Conservation (phyloP, 345 rosid species). For the Trapa bicornis region DNA sequence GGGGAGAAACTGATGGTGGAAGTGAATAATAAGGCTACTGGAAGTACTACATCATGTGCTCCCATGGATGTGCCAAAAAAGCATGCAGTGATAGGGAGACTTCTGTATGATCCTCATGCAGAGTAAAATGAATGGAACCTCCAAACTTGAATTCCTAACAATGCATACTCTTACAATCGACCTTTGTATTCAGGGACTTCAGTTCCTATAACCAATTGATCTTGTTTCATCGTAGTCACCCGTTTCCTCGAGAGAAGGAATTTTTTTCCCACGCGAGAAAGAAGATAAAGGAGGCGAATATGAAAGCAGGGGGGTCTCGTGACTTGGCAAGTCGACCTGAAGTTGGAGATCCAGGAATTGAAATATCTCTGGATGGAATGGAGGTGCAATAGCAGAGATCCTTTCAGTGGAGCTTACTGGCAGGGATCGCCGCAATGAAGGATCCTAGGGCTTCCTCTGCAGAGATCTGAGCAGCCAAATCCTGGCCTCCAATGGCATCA, state of each 20-base stretch:
- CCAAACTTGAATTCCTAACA: background rate
- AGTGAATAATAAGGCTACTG: background rate
- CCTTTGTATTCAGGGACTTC: background rate
- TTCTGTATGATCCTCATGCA: background rate
- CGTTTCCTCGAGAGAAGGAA: background rate
- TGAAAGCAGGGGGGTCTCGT: background rate
- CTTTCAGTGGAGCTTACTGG: background rate
- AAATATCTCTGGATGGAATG: background rate
- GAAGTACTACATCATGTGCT: background rate
- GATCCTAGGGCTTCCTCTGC: slow-evolving; percentile 1
- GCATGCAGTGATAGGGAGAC: no score
- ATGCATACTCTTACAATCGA: background rate
- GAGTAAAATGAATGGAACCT: background rate
- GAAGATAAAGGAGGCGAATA: background rate
- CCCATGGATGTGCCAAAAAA: no score
- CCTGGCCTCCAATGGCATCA: background rate
- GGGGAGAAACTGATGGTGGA: background rate
- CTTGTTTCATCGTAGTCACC: background rate
- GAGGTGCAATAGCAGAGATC: background rate
- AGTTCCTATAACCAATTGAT: background rate
- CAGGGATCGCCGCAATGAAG: background rate
- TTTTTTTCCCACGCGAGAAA: background rate
- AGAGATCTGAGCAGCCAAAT: slow-evolving; percentile 1
- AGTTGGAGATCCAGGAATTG: background rate
- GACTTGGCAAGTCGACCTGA: background rate